These are phyloP conservation scores for Zygosaccharomyces rouxii DNA, from an alignment of 805 yeast genomes.

Conservation along the genomic window DNA sequence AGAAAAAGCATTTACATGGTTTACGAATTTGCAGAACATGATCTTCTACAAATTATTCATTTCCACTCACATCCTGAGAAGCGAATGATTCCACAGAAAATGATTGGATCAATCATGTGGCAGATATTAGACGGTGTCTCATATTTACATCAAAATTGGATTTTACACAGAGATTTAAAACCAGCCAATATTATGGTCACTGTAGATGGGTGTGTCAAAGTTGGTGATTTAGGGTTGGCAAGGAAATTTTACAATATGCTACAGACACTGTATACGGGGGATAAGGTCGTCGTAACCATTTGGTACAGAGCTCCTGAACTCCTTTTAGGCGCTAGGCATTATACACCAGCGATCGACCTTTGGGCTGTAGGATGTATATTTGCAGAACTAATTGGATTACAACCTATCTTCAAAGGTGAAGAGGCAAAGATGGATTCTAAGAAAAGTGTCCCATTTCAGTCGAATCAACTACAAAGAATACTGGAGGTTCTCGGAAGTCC, in stretches of 20 bases:
- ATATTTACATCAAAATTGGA: constrained; percentile 93
- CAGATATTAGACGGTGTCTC: constrained; percentile 90
- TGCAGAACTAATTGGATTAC: constrained; percentile 80
- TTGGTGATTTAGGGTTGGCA: constrained; percentile 92
- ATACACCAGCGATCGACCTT: constrained; percentile 85
- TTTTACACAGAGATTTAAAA: constrained; percentile 88
- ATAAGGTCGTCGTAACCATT: constrained; percentile 92
- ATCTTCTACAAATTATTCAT: constrained; percentile 87
- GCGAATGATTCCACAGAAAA: constrained; percentile 69
- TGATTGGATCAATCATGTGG: constrained; percentile 82
- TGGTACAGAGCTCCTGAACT: constrained; percentile 97
- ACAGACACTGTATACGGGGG: constrained; percentile 85
- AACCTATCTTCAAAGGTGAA: constrained; percentile 97
- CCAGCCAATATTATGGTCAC: constrained; percentile 99
- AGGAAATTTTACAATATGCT: constrained; percentile 81
- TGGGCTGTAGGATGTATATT: constrained; percentile 97
- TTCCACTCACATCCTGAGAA: constrained; percentile 88
- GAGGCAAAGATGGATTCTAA: constrained; percentile 94
- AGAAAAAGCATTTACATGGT: constrained; percentile 90
- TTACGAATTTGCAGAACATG: constrained; percentile 95
- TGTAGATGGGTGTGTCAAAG: constrained; percentile 82
- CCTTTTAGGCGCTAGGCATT: constrained; percentile 84
- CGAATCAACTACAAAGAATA: constrained; percentile 85
- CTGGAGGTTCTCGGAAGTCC: constrained; percentile 95
- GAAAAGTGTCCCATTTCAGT: constrained; percentile 90